These are phyloP conservation scores for Epichloe sp. DNA, from an alignment of 2,329 filamentous ascomycete species.

Conservation along the genomic window DNA sequence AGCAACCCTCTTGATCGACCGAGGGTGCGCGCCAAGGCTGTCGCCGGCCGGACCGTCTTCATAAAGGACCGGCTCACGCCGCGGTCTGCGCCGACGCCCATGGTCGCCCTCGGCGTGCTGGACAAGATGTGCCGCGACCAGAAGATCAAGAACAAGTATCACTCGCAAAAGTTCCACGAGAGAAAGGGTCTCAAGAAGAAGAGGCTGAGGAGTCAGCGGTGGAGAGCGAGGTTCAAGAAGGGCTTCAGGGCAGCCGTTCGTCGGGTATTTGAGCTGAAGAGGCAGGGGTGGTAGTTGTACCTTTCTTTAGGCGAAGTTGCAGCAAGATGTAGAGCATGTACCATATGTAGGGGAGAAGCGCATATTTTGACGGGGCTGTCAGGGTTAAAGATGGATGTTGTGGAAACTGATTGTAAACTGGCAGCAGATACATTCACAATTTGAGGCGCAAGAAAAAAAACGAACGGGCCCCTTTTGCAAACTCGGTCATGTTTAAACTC, in stretches of 20 bases:
- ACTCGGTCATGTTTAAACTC: not conserved
- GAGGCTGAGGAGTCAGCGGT: slow-evolving; percentile 55
- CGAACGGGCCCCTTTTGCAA: no score
- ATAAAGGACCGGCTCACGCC: slow-evolving; percentile 16
- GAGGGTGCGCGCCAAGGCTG: slow-evolving; percentile 17
- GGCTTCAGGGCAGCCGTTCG: slow-evolving; percentile 53
- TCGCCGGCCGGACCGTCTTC: slow-evolving; percentile 27
- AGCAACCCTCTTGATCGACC: slow-evolving; percentile 16
- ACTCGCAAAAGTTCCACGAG: slow-evolving; percentile 59
- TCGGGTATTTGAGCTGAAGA: slow-evolving; percentile 56
- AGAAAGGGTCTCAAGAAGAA: slow-evolving; percentile 65
- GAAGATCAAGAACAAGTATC: slow-evolving; percentile 40
- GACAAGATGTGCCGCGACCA: slow-evolving; percentile 34
- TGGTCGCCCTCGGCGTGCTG: slow-evolving; percentile 31
- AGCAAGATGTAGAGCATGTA: not conserved
- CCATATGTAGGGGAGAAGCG: slow-evolving; percentile 29
- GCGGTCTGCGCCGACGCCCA: slow-evolving; percentile 25
- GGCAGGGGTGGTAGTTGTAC: slow-evolving; percentile 57
- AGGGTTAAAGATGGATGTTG: not conserved
- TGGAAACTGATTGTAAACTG: not conserved
- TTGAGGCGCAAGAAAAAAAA: not conserved
- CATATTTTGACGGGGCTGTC: not conserved
- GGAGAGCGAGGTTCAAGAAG: slow-evolving; percentile 53
- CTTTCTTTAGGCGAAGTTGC: not conserved
- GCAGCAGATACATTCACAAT: no score